phyloP scores from a whole-genome alignment of 2,329 filamentous ascomycete species.

The Trichoderma polysporum region DNA sequence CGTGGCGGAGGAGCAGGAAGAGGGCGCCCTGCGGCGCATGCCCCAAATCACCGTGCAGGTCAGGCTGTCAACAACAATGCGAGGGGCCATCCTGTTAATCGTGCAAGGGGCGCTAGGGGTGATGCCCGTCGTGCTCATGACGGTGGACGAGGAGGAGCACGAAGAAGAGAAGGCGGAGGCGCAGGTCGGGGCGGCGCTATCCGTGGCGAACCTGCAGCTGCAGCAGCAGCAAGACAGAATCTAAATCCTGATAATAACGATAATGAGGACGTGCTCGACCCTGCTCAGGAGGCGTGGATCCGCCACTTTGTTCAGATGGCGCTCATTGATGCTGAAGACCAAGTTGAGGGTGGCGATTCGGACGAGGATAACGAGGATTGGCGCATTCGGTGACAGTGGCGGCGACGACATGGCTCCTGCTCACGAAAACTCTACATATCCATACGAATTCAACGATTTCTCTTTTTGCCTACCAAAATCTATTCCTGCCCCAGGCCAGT shows the following conservation, averaged over 20 bases:
- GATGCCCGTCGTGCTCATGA: conserved; percentile 11
- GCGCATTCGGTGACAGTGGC: conserved; percentile 22
- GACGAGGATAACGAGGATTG: conserved; percentile 33
- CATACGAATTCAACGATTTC: neutral
- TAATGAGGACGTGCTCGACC: conserved; percentile 39
- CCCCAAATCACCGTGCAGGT: neutral
- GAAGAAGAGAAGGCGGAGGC: conserved; percentile 23
- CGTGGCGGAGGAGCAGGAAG: conserved; percentile 10
- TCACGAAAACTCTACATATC: neutral
- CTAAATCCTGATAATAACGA: neutral
- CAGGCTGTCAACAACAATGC: conserved; percentile 12
- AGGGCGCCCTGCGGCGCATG: conserved; percentile 1
- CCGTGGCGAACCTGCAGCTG: neutral
- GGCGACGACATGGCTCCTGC: neutral
- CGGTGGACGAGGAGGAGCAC: conserved; percentile 17
- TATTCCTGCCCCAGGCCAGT: neutral
- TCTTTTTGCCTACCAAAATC: neutral
- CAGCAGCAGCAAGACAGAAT: neutral
- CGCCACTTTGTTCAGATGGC: conserved; percentile 55
- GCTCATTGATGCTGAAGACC: conserved; percentile 53
- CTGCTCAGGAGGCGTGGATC: conserved; percentile 53
- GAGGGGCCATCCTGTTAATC: conserved; percentile 3
- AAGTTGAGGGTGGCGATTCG: conserved; percentile 40
- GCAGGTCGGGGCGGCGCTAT: conserved; percentile 5
- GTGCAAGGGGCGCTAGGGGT: conserved; percentile 15